phyloP scores from a whole-genome alignment of 495 filamentous ascomycete species.

The Aspergillus saccharolyticus region DNA sequence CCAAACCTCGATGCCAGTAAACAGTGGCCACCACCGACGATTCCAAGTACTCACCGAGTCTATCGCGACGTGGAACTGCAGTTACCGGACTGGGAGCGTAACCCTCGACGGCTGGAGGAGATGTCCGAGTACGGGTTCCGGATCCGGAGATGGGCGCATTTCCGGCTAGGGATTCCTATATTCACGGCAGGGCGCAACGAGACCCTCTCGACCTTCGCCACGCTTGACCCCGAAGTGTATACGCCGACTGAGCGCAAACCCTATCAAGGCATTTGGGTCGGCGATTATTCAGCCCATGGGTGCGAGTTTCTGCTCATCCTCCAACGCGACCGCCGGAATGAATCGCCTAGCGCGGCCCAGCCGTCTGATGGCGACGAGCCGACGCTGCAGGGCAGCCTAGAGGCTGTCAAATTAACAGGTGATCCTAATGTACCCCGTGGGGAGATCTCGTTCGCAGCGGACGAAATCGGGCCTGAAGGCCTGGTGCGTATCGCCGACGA shows the following conservation, averaged over 20 bases:
- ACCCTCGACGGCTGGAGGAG: constrained; percentile 38
- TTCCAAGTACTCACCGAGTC: constrained; percentile 52
- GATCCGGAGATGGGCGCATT: constrained; percentile 68
- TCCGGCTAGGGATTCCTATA: constrained; percentile 26
- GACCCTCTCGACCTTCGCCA: constrained; percentile 67
- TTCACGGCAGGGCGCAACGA: constrained; percentile 51
- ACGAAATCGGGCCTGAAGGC: constrained; percentile 66
- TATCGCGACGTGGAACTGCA: constrained; percentile 26
- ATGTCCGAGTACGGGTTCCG: constrained; percentile 63
- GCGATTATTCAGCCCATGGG: constrained; percentile 82
- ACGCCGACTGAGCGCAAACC: constrained; percentile 75
- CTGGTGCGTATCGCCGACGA: constrained; percentile 58
- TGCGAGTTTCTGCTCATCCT: constrained; percentile 81
- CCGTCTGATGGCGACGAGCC: constrained; percentile 7
- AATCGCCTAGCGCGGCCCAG: constrained; percentile 4
- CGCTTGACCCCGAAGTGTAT: constrained; percentile 65
- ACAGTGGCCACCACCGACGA: constrained; percentile 69
- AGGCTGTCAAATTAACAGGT: constrained; percentile 86
- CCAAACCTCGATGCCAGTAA: constrained; percentile 26
- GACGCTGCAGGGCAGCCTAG: constrained; percentile 51
- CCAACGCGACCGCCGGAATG: constrained; percentile 51
- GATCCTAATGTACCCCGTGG: constrained; percentile 86
- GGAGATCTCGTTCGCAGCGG: constrained; percentile 70
- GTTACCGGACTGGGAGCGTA: constrained; percentile 34
- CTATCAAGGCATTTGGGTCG: constrained; percentile 85